Conservation (phyloP, 148 eudicot genomes). For the Camellia granthamiana region DNA sequence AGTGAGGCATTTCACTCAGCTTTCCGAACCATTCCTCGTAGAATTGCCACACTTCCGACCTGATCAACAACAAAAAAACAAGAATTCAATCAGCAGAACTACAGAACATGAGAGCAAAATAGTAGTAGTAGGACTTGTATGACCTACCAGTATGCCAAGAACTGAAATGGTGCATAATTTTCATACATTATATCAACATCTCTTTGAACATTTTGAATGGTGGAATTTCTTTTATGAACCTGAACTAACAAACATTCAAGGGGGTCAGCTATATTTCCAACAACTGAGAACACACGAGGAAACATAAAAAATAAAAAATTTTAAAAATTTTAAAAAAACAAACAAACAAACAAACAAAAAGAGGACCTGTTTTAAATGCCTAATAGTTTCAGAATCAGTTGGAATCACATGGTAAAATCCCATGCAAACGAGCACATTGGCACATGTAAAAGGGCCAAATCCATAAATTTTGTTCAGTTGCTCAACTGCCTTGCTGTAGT, state of each 20-base stretch:
- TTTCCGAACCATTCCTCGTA: constrained; percentile 62
- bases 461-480: constrained; percentile 64
- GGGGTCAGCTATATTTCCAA: background rate
- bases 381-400: constrained; percentile 74
- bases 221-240: constrained; percentile 61
- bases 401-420: constrained; percentile 79
- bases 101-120: background rate
- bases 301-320: too few relatives aligned
- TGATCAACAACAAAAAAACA: constrained; percentile 17
- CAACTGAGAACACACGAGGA: background rate
- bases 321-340: too few relatives aligned
- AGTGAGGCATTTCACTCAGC: constrained; percentile 44
- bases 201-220: constrained; percentile 37
- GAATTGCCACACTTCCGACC: constrained; percentile 80
- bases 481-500: constrained; percentile 46
- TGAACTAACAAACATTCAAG: constrained; percentile 22
- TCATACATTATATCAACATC: constrained; percentile 60
- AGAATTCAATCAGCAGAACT: background rate
- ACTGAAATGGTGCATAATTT: constrained; percentile 71
- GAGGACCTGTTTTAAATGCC: constrained; percentile 71
- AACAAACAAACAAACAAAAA: background rate
- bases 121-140: background rate
- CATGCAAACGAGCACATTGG: constrained; percentile 84
- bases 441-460: constrained; percentile 74
- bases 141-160: constrained; percentile 71